A percentile compares a stretch with the other conserved stretches of the same genome.
Evolutionary conservation across 768 basidiomycete species (phyloP).

Genomic region (Mycena capillaripes): DNA sequence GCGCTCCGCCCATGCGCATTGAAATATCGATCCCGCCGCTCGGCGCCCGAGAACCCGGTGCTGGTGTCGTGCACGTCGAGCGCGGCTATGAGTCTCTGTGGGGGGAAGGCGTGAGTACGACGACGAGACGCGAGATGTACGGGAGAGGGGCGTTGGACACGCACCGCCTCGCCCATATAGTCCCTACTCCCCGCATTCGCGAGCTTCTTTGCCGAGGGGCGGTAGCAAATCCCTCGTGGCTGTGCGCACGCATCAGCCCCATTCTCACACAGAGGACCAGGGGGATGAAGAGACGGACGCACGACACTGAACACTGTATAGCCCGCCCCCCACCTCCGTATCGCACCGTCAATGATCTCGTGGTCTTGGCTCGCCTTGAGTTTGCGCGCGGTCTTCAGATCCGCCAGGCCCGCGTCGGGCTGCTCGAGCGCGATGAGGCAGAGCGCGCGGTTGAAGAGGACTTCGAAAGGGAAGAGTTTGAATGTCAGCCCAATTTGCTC

Average conservation of each 20-base stretch:
- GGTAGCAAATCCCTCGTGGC: constrained; percentile 91
- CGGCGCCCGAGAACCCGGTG: constrained; percentile 85
- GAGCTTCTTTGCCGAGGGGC: constrained; percentile 90
- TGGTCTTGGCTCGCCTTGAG: constrained; percentile 88
- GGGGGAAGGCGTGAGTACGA: too few relatives aligned
- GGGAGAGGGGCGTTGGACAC: too few relatives aligned
- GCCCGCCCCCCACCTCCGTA: constrained; percentile 82
- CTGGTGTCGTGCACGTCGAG: constrained; percentile 81
- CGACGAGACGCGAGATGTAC: too few relatives aligned
- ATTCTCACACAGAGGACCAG: too few relatives aligned
- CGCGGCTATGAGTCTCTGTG: constrained; percentile 85
- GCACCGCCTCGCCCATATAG: constrained; percentile 91
- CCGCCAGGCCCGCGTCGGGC: constrained; percentile 72
- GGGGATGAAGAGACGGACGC: constrained; percentile 48
- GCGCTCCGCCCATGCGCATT: not conserved
- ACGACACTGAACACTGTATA: constrained; percentile 96
- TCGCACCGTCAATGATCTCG: constrained; percentile 91
- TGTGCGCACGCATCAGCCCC: constrained; percentile 47
- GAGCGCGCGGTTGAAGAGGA: constrained; percentile 92
- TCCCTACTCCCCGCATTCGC: constrained; percentile 88
- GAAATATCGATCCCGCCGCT: too few relatives aligned
- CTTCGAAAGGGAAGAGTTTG: constrained; percentile 87
- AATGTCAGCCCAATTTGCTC: constrained; percentile 94
- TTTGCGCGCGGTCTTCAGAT: constrained; percentile 75
- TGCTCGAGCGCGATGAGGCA: constrained; percentile 79